Conservation (phyloP, 192 early-diverging fungal genomes). For the Backusella luteola region DNA sequence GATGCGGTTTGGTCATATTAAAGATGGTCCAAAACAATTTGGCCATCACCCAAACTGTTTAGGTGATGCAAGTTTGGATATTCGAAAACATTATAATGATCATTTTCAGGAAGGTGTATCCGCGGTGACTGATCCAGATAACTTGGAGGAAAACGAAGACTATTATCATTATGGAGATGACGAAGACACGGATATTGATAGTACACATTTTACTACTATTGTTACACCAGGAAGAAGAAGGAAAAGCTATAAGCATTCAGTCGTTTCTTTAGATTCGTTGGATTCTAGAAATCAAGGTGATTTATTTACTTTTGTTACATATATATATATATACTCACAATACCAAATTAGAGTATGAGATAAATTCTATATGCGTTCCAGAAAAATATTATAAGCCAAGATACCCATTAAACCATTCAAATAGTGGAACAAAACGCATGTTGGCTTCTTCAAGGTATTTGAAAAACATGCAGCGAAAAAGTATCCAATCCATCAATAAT, state of each 20-base stretch:
- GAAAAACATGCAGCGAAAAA: conserved; percentile 8
- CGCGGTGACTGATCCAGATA: not conserved
- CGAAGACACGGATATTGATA: not conserved
- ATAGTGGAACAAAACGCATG: conserved; percentile 8
- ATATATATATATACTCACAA: not conserved
- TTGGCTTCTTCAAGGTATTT: conserved; percentile 13
- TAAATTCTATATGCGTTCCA: not conserved
- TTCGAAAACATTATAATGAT: not conserved
- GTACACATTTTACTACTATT: not conserved
- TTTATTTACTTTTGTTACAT: not conserved
- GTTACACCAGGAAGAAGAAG: not conserved
- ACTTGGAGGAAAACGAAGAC: not conserved
- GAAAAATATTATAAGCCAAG: not conserved
- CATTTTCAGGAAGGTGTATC: not conserved
- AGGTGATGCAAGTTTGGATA: not conserved
- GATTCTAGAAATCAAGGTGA: not conserved
- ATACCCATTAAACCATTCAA: not conserved
- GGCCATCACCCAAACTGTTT: not conserved
- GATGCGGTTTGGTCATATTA: conserved; percentile 5
- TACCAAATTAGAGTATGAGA: not conserved
- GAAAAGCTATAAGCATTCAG: not conserved
- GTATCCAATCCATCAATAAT: not conserved
- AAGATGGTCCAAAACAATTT: not conserved
- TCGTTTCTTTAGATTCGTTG: not conserved
- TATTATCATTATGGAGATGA: not conserved